Conservation (phyloP, 306 rosid species). For the Pyrus betulifolia region DNA sequence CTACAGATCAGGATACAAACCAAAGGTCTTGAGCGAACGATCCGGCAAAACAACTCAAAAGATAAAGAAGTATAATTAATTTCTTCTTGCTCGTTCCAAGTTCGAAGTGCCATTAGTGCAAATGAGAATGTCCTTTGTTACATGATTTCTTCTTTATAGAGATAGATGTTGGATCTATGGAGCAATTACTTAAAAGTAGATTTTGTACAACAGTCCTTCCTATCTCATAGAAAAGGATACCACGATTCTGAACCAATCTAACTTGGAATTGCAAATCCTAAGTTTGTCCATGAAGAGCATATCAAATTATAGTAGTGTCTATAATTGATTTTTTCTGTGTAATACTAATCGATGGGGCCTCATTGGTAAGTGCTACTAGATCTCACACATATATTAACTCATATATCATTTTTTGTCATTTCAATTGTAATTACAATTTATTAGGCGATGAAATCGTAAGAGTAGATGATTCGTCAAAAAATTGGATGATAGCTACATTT, state of each 20-base stretch:
- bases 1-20: no score
- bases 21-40: no score
- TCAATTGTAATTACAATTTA: background rate
- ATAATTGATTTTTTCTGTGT: background rate
- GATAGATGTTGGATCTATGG: no score
- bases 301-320: background rate
- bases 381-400: no score
- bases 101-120: no score
- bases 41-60: no score
- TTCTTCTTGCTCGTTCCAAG: no score
- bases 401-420: background rate
- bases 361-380: background rate
- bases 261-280: background rate
- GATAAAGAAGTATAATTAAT: no score
- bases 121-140: no score
- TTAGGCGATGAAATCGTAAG: background rate
- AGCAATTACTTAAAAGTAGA: no score
- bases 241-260: background rate
- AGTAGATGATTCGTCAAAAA: background rate
- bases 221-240: background rate
- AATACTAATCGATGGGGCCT: background rate
- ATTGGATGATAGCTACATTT: background rate
- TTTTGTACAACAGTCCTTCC: no score
- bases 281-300: background rate
- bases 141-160: no score